phyloP scores from a whole-genome alignment of 2,329 filamentous ascomycete species.

The Fusarium humuli region DNA sequence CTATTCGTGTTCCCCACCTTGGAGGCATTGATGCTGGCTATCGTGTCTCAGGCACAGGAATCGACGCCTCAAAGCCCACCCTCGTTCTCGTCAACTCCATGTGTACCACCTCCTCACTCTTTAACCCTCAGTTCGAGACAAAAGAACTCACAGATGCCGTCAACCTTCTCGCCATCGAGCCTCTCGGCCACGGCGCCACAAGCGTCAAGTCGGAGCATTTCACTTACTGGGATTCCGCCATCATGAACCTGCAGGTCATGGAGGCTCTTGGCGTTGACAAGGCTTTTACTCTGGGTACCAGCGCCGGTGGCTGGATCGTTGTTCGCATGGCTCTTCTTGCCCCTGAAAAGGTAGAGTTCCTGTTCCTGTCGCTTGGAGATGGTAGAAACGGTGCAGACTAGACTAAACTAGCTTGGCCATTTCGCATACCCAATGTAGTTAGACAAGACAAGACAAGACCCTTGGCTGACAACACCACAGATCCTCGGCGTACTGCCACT shows the following conservation, averaged over 20 bases:
- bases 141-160: conserved; percentile 54
- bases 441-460: not conserved
- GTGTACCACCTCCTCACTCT: conserved; percentile 61
- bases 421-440: conserved; percentile 1
- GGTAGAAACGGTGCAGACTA: not conserved
- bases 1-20: conserved; percentile 60
- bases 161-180: conserved; percentile 65
- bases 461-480: conserved; percentile 44
- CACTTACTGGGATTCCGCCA: conserved; percentile 67
- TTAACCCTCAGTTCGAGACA: conserved; percentile 57
- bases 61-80: conserved; percentile 64
- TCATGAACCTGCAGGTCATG: conserved; percentile 67
- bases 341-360: conserved; percentile 56
- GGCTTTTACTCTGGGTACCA: conserved; percentile 64
- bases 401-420: not conserved
- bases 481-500: conserved; percentile 61
- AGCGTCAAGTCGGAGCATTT: conserved; percentile 58
- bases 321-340: conserved; percentile 63
- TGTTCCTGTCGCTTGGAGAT: not conserved
- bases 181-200: conserved; percentile 64
- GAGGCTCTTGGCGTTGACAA: conserved; percentile 60
- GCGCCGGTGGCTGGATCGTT: conserved; percentile 65
- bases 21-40: conserved; percentile 61
- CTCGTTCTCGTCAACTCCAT: conserved; percentile 65
- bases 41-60: conserved; percentile 54